Conservation (phyloP, 2,329 filamentous ascomycete genomes). For the Botrytis pseudocinerea region DNA sequence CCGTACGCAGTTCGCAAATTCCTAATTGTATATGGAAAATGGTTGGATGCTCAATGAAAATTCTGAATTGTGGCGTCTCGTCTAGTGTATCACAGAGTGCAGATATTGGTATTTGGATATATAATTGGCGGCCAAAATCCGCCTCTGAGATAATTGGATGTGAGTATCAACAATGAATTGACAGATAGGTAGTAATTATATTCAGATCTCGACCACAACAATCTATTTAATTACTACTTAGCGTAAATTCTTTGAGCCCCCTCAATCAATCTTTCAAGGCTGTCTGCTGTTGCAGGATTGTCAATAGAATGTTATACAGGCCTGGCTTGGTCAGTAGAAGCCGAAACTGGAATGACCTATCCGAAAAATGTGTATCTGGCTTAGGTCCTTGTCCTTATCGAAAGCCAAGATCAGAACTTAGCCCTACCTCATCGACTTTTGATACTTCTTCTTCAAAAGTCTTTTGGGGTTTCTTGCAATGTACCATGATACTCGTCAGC, state of each 20-base stretch:
- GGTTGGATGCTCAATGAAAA: background rate
- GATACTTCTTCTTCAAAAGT: background rate
- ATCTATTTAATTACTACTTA: background rate
- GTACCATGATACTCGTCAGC: background rate
- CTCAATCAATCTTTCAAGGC: background rate
- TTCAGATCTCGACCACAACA: too few relatives aligned
- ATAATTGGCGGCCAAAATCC: too few relatives aligned
- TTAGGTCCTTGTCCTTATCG: background rate
- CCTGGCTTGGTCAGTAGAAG: background rate
- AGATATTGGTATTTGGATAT: background rate
- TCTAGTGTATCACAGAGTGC: background rate
- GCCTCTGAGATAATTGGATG: background rate
- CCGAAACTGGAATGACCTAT: background rate
- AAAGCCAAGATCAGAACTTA: background rate
- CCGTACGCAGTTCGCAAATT: background rate
- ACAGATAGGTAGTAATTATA: background rate
- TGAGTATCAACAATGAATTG: background rate
- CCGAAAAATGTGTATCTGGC: background rate
- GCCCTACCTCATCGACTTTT: background rate
- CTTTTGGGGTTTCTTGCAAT: background rate
- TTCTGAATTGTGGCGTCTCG: background rate
- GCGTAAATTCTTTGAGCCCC: background rate
- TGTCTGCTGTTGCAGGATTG: background rate
- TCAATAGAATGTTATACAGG: background rate
- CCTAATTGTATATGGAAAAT: too few relatives aligned